phyloP scores from a whole-genome alignment of 2,329 filamentous ascomycete genomes.

The Helotiales sp. region DNA sequence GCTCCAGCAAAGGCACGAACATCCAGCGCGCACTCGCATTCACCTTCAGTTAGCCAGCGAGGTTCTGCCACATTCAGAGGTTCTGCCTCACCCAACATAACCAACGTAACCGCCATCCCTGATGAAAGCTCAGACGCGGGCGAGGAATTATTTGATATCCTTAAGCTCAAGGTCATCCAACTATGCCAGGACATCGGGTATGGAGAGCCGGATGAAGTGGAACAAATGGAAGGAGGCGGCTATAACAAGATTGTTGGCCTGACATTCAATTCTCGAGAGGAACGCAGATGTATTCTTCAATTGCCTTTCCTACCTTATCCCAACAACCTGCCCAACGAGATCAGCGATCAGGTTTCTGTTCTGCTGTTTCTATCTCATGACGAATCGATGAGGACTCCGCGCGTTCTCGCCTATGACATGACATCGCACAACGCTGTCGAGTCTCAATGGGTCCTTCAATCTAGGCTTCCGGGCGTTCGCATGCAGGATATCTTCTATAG shows the following conservation, averaged over 20 bases:
- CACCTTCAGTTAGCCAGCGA: neutral
- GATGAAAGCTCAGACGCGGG: too few relatives aligned
- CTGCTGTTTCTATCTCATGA: constrained; percentile 5
- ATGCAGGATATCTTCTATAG: neutral
- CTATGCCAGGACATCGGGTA: neutral
- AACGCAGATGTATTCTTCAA: constrained; percentile 3
- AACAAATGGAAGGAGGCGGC: constrained; percentile 2
- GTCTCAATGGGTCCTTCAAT: constrained; percentile 12
- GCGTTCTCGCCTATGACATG: constrained; percentile 6
- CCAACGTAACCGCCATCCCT: too few relatives aligned
- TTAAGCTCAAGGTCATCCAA: constrained; percentile 3
- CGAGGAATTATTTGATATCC: constrained; percentile 9
- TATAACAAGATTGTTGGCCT: constrained; percentile 3
- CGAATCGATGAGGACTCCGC: neutral
- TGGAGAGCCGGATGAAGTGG: neutral
- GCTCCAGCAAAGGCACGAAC: neutral
- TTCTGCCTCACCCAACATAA: too few relatives aligned
- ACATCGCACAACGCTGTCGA: constrained; percentile 6
- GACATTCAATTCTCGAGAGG: neutral
- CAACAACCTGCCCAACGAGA: neutral
- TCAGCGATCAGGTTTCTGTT: neutral
- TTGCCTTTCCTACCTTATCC: constrained; percentile 3
- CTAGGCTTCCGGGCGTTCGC: constrained; percentile 3
- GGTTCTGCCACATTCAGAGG: neutral
- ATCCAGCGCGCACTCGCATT: neutral